Conservation (phyloP, 2,329 filamentous ascomycete species). For the Aspergillus sp. region DNA sequence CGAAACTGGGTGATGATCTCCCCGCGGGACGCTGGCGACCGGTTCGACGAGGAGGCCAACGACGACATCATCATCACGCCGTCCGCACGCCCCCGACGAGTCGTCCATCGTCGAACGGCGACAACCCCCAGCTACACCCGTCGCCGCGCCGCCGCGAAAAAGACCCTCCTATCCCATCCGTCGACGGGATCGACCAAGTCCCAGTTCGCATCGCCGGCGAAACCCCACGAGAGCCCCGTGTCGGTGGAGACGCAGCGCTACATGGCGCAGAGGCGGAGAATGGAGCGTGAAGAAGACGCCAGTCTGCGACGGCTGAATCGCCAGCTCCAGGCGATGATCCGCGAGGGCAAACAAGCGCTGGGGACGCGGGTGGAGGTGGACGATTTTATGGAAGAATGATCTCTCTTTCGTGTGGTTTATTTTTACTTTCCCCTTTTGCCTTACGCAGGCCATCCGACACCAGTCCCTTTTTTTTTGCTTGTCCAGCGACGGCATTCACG, state of each 20-base stretch:
- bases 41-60: constrained; percentile 18
- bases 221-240: constrained; percentile 30
- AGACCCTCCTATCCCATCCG: constrained; percentile 17
- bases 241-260: constrained; percentile 68
- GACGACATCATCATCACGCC: not conserved
- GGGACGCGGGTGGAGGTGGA: constrained; percentile 70
- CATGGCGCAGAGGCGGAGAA: constrained; percentile 67
- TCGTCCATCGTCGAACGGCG: constrained; percentile 11
- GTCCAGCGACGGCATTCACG: not conserved
- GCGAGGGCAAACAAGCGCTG: constrained; percentile 81
- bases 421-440: constrained; percentile 11
- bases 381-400: constrained; percentile 37
- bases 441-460: not conserved
- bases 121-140: constrained; percentile 23
- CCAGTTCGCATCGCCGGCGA: constrained; percentile 25
- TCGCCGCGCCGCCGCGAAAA: constrained; percentile 22
- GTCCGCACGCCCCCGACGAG: constrained; percentile 11
- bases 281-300: constrained; percentile 75
- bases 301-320: constrained; percentile 77
- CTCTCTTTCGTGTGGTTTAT: not conserved
- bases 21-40: constrained; percentile 21
- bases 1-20: constrained; percentile 71
- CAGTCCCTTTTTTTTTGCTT: not conserved
- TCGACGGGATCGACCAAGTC: constrained; percentile 24
- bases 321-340: constrained; percentile 80